phyloP scores from a whole-genome alignment of 2,329 filamentous ascomycete genomes.

The Nemania diffusa region DNA sequence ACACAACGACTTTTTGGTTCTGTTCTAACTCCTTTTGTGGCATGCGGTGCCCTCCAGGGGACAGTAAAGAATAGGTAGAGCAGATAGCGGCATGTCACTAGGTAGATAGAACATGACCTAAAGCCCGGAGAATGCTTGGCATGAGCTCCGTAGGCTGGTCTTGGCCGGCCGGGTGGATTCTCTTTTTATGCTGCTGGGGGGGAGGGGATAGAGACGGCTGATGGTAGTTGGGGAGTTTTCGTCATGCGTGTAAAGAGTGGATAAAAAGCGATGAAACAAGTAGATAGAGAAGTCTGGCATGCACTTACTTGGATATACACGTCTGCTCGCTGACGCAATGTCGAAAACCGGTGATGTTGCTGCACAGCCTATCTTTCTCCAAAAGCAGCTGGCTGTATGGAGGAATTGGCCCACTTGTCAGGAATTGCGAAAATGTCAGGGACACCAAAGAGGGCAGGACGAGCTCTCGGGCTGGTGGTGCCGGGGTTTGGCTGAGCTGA shows the following conservation, averaged over 20 bases:
- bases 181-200: conserved; percentile 16
- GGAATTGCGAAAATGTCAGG: conserved; percentile 26
- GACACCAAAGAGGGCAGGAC: conserved; percentile 14
- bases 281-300: not conserved
- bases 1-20: conserved; percentile 22
- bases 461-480: conserved; percentile 21
- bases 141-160: conserved; percentile 31
- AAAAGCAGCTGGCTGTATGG: conserved; percentile 25
- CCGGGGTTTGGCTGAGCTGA: conserved; percentile 22
- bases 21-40: conserved; percentile 16
- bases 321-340: conserved; percentile 12
- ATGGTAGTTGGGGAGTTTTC: conserved; percentile 23
- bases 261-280: not conserved
- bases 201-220: conserved; percentile 18
- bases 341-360: conserved; percentile 13
- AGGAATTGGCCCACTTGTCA: conserved; percentile 30
- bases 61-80: conserved; percentile 17
- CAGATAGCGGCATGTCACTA: conserved; percentile 31
- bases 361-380: conserved; percentile 20
- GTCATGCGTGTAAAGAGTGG: conserved; percentile 6
- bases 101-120: conserved; percentile 29
- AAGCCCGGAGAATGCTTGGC: conserved; percentile 31
- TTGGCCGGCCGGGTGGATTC: conserved; percentile 36
- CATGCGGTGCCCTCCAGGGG: conserved; percentile 12
- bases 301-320: conserved; percentile 25